A percentile compares a stretch with the other conserved stretches of the same genome.
These are phyloP conservation scores for Begonia peltatifolia DNA, from an alignment of 306 rosid genomes.

Conservation along the genomic window DNA sequence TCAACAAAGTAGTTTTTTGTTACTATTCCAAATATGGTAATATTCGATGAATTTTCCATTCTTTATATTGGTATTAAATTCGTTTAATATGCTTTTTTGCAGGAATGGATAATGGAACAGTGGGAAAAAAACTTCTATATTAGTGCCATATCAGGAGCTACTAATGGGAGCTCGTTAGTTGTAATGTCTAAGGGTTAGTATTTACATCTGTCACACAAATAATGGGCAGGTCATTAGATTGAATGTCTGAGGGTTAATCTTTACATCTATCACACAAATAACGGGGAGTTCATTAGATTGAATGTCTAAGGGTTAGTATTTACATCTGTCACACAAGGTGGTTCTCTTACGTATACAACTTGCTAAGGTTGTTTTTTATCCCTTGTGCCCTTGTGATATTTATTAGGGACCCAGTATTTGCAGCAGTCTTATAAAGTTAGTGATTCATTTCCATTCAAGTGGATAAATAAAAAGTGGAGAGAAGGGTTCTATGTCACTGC, in stretches of 20 bases:
- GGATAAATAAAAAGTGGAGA: constrained; percentile 85
- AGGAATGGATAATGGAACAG: constrained; percentile 92
- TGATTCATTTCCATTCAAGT: constrained; percentile 78
- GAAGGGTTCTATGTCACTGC: constrained; percentile 76
- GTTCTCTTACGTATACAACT: too few relatives aligned
- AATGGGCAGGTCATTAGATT: too few relatives aligned
- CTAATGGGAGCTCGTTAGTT: constrained; percentile 64
- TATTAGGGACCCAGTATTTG: constrained; percentile 49
- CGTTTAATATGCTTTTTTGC: constrained; percentile 1
- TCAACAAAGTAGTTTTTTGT: neutral
- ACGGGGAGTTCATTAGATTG: too few relatives aligned
- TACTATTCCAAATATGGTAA: too few relatives aligned
- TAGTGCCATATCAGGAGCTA: constrained; percentile 70
- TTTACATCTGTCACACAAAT: too few relatives aligned
- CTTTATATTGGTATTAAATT: too few relatives aligned
- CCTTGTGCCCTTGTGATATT: constrained; percentile 1
- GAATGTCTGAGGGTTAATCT: constrained; percentile 30
- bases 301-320: constrained; percentile 34
- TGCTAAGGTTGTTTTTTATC: neutral
- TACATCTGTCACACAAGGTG: too few relatives aligned
- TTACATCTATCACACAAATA: too few relatives aligned
- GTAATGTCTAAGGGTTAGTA: constrained; percentile 85
- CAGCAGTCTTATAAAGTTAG: constrained; percentile 90
- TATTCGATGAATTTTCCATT: too few relatives aligned
- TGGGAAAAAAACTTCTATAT: constrained; percentile 74